Conservation (phyloP, 1,284 basidiomycete genomes). For the Cryptococcus amylolentus region DNA sequence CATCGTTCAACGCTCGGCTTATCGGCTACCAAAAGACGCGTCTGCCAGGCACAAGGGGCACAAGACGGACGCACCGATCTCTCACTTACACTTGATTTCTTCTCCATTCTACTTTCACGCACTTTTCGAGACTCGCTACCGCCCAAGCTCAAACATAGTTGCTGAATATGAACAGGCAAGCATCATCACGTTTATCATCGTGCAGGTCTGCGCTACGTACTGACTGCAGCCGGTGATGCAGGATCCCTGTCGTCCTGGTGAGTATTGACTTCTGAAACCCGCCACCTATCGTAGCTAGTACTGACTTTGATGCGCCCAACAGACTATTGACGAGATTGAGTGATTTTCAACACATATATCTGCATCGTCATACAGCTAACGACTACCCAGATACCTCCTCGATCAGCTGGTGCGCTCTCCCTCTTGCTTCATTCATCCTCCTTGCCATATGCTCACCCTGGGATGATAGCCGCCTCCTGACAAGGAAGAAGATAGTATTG, state of each 20-base stretch:
- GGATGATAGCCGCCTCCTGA: conserved; percentile 37
- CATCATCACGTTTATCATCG: too few species aligned
- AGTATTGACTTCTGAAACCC: neutral
- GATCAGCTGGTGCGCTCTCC: conserved; percentile 36
- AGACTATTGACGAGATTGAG: conserved; percentile 42
- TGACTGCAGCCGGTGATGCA: neutral
- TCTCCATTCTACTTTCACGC: too few species aligned
- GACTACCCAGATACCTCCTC: conserved; percentile 35
- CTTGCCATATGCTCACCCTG: neutral
- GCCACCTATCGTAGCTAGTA: neutral
- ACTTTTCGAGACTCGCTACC: too few species aligned
- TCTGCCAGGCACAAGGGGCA: too few species aligned
- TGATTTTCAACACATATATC: conserved; percentile 7
- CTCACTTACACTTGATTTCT: too few species aligned
- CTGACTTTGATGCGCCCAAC: neutral
- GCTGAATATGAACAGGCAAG: too few species aligned
- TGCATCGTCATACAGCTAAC: neutral
- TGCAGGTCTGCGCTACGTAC: too few species aligned
- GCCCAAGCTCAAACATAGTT: too few species aligned
- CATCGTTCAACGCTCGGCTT: too few species aligned
- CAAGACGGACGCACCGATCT: too few species aligned
- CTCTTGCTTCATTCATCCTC: neutral
- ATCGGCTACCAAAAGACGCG: too few species aligned
- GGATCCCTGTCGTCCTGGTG: conserved; percentile 32
- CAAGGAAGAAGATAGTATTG: conserved; percentile 34